Percentiles rank a stretch among this genome's conserved stretches.
These are phyloP conservation scores for Comarum palustre DNA, from an alignment of 306 rosid genomes.

Conservation along the genomic window DNA sequence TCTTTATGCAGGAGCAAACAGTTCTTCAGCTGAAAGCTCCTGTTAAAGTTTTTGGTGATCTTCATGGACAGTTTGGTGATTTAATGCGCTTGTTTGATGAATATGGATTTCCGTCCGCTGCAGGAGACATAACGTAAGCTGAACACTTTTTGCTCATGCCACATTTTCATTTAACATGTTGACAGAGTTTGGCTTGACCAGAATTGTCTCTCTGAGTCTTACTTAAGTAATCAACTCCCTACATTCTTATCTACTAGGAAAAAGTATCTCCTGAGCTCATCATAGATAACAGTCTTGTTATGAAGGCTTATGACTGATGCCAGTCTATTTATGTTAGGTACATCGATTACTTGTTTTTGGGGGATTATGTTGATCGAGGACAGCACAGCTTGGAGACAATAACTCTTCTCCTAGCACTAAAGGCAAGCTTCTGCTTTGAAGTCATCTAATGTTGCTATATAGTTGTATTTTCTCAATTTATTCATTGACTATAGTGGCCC, in stretches of 20 bases:
- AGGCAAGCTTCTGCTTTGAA: constrained; percentile 50
- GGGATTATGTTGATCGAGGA: constrained; percentile 99
- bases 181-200: not conserved
- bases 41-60: constrained; percentile 96
- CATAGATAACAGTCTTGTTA: not conserved
- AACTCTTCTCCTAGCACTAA: constrained; percentile 93
- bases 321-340: constrained; percentile 53
- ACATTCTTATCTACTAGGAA: not conserved
- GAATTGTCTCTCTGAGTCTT: not conserved
- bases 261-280: not conserved
- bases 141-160: constrained; percentile 20
- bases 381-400: constrained; percentile 99
- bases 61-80: constrained; percentile 99
- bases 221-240: not conserved
- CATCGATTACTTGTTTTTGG: constrained; percentile 96
- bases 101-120: constrained; percentile 98
- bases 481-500: constrained; percentile 26
- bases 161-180: constrained; percentile 18
- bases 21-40: constrained; percentile 99
- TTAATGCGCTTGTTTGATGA: constrained; percentile 98
- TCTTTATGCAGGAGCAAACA: constrained; percentile 93
- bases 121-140: constrained; percentile 96
- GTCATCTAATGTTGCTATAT: constrained; percentile 16
- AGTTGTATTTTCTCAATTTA: constrained; percentile 20
- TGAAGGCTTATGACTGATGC: constrained; percentile 14